Evolutionary conservation across 768 basidiomycete genomes (phyloP).

Genomic region (Obba rivulosa): DNA sequence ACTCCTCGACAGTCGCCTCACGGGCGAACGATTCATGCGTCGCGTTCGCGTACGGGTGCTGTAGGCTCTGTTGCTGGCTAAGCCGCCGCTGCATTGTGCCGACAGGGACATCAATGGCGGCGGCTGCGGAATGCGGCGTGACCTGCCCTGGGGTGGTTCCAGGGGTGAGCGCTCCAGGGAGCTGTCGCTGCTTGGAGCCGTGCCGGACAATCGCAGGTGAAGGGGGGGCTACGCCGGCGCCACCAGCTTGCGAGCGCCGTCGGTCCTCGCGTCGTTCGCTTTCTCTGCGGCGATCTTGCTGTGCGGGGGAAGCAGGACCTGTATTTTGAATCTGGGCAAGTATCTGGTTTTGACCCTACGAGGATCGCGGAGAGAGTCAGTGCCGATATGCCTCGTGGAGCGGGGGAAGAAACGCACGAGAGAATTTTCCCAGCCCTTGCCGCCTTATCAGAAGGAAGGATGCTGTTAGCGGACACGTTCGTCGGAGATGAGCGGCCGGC

Average conservation of each 20-base stretch:
- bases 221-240: slow-evolving; percentile 55
- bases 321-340: slow-evolving; percentile 60
- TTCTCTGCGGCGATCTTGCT: slow-evolving; percentile 56
- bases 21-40: slow-evolving; percentile 51
- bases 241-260: slow-evolving; percentile 53
- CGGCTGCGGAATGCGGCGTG: slow-evolving; percentile 70
- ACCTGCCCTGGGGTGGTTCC: slow-evolving; percentile 49
- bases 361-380: slow-evolving; percentile 1
- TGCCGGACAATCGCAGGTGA: slow-evolving; percentile 77
- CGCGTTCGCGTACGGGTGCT: slow-evolving; percentile 71
- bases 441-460: slow-evolving; percentile 41
- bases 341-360: slow-evolving; percentile 59
- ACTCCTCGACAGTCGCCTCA: slow-evolving; percentile 43
- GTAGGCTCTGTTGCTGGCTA: slow-evolving; percentile 36
- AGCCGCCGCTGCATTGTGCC: slow-evolving; percentile 44
- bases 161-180: slow-evolving; percentile 55
- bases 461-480: slow-evolving; percentile 5
- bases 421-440: slow-evolving; percentile 91
- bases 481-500: background rate
- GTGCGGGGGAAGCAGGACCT: slow-evolving; percentile 34
- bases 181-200: slow-evolving; percentile 61
- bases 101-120: slow-evolving; percentile 69
- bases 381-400: background rate
- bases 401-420: slow-evolving; percentile 44
- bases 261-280: slow-evolving; percentile 53